Conservation (phyloP, 176 grass and related monocot genomes). For the Oryza punctata region DNA sequence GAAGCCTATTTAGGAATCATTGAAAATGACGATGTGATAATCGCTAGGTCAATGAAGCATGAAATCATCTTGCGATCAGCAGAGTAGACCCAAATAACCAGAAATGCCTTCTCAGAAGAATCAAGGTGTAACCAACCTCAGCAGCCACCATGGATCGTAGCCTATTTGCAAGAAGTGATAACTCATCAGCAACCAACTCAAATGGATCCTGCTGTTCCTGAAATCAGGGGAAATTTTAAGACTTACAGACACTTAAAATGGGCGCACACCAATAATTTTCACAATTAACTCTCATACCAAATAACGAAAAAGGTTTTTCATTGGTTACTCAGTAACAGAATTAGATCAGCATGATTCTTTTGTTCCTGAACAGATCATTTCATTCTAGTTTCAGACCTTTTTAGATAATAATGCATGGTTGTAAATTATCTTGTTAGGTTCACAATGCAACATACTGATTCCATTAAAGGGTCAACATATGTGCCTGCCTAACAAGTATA, state of each 20-base stretch:
- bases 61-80: conserved; percentile 1
- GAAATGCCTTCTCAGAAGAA: not conserved
- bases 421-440: not conserved
- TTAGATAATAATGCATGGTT: not conserved
- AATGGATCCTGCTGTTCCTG: conserved; percentile 80
- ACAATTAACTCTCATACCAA: not conserved
- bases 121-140: conserved; percentile 54
- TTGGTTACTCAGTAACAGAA: not conserved
- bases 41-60: conserved; percentile 20
- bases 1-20: not conserved
- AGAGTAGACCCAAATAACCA: not conserved
- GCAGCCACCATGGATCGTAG: conserved; percentile 84
- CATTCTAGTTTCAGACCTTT: conserved; percentile 5
- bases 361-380: not conserved
- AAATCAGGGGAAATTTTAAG: not conserved
- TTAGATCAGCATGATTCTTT: not conserved
- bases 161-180: conserved; percentile 79
- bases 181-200: conserved; percentile 83
- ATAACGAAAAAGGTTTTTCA: not conserved
- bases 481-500: not conserved
- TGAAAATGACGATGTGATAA: not conserved
- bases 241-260: not conserved
- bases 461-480: not conserved
- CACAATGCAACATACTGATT: not conserved
- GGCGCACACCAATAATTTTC: not conserved